phyloP scores from a whole-genome alignment of 2,329 filamentous ascomycete species.

The Fusarium sp. region DNA sequence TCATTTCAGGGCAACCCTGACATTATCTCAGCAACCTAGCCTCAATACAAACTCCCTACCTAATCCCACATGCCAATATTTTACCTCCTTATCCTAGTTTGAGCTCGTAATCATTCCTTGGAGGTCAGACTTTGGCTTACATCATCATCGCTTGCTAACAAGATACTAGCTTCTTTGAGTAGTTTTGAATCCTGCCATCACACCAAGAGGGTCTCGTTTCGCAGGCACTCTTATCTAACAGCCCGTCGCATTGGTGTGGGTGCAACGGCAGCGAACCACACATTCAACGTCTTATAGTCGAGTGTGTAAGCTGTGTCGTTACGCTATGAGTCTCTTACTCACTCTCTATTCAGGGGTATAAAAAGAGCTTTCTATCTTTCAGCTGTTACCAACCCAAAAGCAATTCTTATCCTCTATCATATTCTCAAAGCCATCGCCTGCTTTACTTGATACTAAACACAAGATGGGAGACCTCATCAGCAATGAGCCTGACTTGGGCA shows the following conservation, averaged over 20 bases:
- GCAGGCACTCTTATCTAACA: neutral
- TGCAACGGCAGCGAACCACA: neutral
- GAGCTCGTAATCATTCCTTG: neutral
- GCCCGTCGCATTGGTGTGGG: neutral
- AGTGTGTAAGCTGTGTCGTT: neutral
- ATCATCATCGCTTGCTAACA: constrained; percentile 11
- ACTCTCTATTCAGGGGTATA: constrained; percentile 11
- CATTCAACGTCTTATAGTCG: neutral
- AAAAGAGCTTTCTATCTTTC: neutral
- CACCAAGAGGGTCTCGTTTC: neutral
- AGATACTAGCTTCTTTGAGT: constrained; percentile 18
- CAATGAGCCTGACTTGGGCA: constrained; percentile 9
- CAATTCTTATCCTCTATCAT: neutral
- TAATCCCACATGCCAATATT: neutral
- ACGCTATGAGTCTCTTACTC: constrained; percentile 2
- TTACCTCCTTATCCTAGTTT: neutral
- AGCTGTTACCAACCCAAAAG: neutral
- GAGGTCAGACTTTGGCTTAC: constrained; percentile 26
- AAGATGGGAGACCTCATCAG: constrained; percentile 26
- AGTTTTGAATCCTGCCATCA: neutral
- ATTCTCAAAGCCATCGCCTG: neutral
- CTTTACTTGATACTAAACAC: neutral
- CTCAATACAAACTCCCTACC: neutral
- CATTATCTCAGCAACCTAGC: neutral
- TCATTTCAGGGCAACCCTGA: constrained; percentile 1